Evolutionary conservation across 768 basidiomycete species (phyloP), one percentile per base, ranked within the genome.

Genomic region (Leccinum imitatum): DNA sequence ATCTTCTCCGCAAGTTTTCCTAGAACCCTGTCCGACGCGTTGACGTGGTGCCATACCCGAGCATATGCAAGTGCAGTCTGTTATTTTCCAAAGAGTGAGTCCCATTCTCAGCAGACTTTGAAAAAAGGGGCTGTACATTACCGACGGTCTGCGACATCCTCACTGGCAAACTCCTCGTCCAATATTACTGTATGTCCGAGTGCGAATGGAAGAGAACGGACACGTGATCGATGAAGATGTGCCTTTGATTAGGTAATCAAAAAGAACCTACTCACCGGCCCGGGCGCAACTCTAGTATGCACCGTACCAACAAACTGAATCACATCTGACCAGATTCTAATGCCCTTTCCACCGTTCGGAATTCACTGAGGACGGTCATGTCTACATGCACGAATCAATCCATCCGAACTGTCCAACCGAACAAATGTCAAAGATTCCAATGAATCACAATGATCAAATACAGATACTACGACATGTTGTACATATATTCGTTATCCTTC

Each of bases 21-120:
- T 17, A 98, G 82, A n/a, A 95, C 80, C 41, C 95, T 87, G 67
- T 92, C 91, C 10, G 90, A 82, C 13, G 95, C 95, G 67, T 96
- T 90, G 63, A 94, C 93, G 62, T 92, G 91, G 72, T 98, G 94
- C 97, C 96, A 99, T 50, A 94, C 87, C 50, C 95, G 82, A n/a
- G 93, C 90, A 67, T 93, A 95, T 0, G 94, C 95, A 64, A 98
- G 86, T 1, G 88, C 90, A n/a, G 97, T 96, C 95, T 98, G 65
- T 41, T 27, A 39, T n/a, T 50, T 44, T 53, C 7, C 6, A 19
- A 17, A 50, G 8, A 41, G 19, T 66, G 3, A 65, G 37, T 56
- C n/a, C 27, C 21, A 21, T 17, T 50, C 14, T 14, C n/a, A 37
- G 13, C 4, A 57, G 3, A 31, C 21, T 17, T 44, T 11, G 21